Percentiles rank a stretch among this genome's conserved stretches.
Conservation (phyloP, 768 basidiomycete species). For the Boletellus ananas region DNA sequence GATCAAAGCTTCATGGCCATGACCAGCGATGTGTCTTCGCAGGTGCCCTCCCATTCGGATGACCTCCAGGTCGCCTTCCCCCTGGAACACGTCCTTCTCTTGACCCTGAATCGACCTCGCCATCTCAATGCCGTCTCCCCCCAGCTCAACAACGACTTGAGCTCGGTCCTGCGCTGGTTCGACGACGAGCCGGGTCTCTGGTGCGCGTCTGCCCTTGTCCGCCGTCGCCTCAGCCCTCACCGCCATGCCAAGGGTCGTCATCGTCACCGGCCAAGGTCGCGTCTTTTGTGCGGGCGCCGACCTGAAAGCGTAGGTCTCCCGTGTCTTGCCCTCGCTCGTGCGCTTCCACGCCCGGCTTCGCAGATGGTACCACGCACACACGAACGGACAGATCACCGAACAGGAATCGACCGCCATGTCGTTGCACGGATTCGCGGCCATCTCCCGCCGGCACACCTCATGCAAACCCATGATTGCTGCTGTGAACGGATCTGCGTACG, state of each 20-base stretch:
- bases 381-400: conserved; percentile 41
- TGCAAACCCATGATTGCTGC: conserved; percentile 79
- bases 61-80: conserved; percentile 42
- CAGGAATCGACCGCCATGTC: conserved; percentile 39
- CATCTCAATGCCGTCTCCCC: conserved; percentile 73
- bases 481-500: conserved; percentile 69
- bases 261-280: conserved; percentile 71
- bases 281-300: conserved; percentile 81
- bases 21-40: conserved; percentile 1
- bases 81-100: conserved; percentile 46
- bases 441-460: conserved; percentile 60
- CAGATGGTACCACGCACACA: conserved; percentile 61
- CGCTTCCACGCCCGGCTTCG: background rate
- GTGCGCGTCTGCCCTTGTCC: conserved; percentile 36
- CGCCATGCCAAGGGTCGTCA: conserved; percentile 51
- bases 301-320: conserved; percentile 56
- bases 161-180: conserved; percentile 62
- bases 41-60: conserved; percentile 31
- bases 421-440: conserved; percentile 63
- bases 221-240: background rate
- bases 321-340: background rate
- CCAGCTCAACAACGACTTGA: conserved; percentile 51
- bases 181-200: conserved; percentile 69
- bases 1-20: too few relatives aligned
- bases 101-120: conserved; percentile 66